Percentiles rank a stretch among this genome's conserved stretches.
Conservation (phyloP, 805 yeast species). For the Spathaspora sp. region DNA sequence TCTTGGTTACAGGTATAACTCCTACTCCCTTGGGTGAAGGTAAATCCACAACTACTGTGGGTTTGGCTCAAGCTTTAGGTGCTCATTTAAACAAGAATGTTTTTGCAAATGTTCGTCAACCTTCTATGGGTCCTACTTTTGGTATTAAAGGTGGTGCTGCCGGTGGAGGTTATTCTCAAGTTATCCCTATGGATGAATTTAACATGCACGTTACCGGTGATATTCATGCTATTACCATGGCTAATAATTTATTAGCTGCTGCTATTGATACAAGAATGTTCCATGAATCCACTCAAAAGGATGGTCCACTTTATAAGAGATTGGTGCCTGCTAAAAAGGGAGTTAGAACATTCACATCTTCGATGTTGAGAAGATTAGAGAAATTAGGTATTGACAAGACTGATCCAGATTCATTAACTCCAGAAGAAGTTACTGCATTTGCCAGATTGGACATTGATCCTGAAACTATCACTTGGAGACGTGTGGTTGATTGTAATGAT, state of each 20-base stretch:
- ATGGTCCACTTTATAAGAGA: constrained; percentile 69
- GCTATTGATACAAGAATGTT: constrained; percentile 85
- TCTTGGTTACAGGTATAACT: constrained; percentile 78
- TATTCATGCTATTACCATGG: constrained; percentile 80
- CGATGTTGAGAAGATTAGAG: constrained; percentile 63
- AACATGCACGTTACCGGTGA: constrained; percentile 86
- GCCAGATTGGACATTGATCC: constrained; percentile 77
- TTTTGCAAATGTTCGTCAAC: constrained; percentile 81
- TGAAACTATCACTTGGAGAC: constrained; percentile 73
- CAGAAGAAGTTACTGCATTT: constrained; percentile 61
- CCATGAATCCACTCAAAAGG: constrained; percentile 75
- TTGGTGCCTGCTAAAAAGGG: constrained; percentile 76
- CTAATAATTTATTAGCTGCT: constrained; percentile 77
- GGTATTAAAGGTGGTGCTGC: constrained; percentile 92
- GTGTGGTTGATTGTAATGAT: constrained; percentile 84
- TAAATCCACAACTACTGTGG: constrained; percentile 80
- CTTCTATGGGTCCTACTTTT: constrained; percentile 86
- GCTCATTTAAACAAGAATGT: constrained; percentile 68
- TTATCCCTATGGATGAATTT: constrained; percentile 85
- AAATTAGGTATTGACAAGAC: constrained; percentile 69
- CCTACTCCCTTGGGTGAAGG: constrained; percentile 89
- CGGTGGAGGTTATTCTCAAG: constrained; percentile 87
- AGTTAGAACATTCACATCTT: constrained; percentile 58
- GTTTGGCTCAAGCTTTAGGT: constrained; percentile 76
- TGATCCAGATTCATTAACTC: constrained; percentile 68